A percentile compares a stretch with the other conserved stretches of the same genome.
These are phyloP conservation scores for Trichoderma breve DNA, from an alignment of 2,329 filamentous ascomycete species.

Conservation along the genomic window DNA sequence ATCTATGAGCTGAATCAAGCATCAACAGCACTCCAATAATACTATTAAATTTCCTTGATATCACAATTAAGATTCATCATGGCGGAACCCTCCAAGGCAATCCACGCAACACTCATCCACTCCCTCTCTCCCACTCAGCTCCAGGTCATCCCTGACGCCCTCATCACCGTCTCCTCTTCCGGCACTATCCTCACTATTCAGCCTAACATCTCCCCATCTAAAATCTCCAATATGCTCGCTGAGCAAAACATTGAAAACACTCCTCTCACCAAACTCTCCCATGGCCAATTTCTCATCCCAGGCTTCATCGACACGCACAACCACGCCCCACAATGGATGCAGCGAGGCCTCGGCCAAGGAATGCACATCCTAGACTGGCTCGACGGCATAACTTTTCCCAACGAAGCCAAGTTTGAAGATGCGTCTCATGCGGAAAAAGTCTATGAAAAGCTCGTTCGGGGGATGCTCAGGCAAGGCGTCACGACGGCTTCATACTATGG, in stretches of 20 bases:
- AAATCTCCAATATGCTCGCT: conserved; percentile 22
- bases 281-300: conserved; percentile 54
- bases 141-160: conserved; percentile 39
- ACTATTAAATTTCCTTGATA: not conserved
- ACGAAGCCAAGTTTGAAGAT: conserved; percentile 60
- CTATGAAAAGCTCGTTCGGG: conserved; percentile 53
- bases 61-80: not conserved
- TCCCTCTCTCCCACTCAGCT: conserved; percentile 35
- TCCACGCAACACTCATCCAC: conserved; percentile 45
- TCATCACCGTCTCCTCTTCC: conserved; percentile 32
- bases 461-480: conserved; percentile 60
- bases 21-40: not conserved
- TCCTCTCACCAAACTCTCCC: conserved; percentile 30
- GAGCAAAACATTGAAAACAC: conserved; percentile 9
- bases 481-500: conserved; percentile 63
- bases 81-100: not conserved
- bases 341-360: conserved; percentile 49
- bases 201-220: conserved; percentile 18
- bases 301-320: conserved; percentile 67
- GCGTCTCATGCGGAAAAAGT: conserved; percentile 49
- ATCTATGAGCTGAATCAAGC: not conserved
- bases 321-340: conserved; percentile 59
- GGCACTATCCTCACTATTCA: conserved; percentile 30
- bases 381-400: conserved; percentile 60
- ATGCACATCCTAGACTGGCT: conserved; percentile 63